These are phyloP conservation scores for Marvania coccoides DNA, from an alignment of 139 green algal species.

Conservation along the genomic window DNA sequence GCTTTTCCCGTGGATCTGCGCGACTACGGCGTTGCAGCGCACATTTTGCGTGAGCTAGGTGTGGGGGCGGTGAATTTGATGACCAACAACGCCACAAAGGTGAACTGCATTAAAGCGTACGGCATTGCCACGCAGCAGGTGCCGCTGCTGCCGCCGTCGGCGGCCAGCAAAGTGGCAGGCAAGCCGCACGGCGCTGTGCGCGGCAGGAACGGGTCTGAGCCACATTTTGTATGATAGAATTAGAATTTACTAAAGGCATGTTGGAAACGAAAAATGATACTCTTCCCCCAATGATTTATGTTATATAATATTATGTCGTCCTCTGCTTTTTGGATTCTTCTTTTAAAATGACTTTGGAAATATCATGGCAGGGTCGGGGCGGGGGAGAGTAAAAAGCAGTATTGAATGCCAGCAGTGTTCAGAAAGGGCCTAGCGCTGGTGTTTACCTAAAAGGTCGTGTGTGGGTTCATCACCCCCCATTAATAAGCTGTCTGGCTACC, in stretches of 20 bases:
- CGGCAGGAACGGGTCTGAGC: not conserved
- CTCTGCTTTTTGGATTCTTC: no score
- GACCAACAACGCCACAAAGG: not conserved
- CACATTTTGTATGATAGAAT: conserved; percentile 3
- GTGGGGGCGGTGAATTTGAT: conserved; percentile 26
- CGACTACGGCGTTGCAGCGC: conserved; percentile 37
- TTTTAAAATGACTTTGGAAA: no score
- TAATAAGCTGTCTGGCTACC: no score
- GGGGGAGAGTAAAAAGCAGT: no score
- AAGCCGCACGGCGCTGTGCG: not conserved
- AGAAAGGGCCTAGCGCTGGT: no score
- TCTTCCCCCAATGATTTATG: no score
- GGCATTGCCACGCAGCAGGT: conserved; percentile 2
- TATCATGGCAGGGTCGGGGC: no score
- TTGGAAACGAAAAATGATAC: not conserved
- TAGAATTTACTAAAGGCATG: not conserved
- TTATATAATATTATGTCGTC: no score
- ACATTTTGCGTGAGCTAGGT: conserved; percentile 40
- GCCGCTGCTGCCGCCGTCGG: not conserved
- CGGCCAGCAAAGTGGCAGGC: not conserved
- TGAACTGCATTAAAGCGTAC: conserved; percentile 22
- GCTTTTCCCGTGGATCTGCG: conserved; percentile 9
- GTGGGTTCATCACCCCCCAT: no score
- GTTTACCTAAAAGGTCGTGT: no score
- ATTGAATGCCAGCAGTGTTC: no score